Base-by-base conservation (phyloP, 352 stramenopile species). In the Globisporangium mamillatum region DNA sequence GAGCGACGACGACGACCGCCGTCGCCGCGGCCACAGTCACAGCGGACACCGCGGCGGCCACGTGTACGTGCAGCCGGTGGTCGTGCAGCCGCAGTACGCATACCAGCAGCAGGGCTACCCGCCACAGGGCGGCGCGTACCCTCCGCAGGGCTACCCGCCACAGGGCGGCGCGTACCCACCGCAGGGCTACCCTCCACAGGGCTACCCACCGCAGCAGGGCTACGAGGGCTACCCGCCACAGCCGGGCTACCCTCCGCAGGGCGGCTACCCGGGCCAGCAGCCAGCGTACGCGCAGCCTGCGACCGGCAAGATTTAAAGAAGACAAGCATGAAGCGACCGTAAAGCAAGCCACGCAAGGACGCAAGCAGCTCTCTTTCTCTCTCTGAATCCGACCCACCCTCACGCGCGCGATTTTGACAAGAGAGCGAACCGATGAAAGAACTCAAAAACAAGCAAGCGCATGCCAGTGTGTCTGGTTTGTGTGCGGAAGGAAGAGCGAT, bases 21-120 rank as follows among this genome's bases (percentile, higher is more conserved):
- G 81, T 53, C 80, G 75, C 61, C 54, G 71, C 16, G 60, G 70
- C 56, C 55, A 75, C 54, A 80, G 83, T 68, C 73, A 69, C 67
- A 68, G 72, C 46, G 60, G 70, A 60, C 63, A 81, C 27, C 54
- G 16, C 67, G 56, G 63, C 34, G 64, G 64, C 22, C 73, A 87
- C 59, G 79, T 87, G 68, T 91, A 91, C 75, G 86, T 94, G 52
- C 86, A 94, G 74, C 84, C 84, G 27, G 86, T 92, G 10, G 76
- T 83, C 12, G 84, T 93, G 54, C 67, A 75, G 60, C 78, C 76
- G n/a, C 66, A 72, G 18, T 78, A 85, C 61, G 68, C 68, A n/a
- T 68, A 74, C 57, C 70, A 69, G 9, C 68, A 77, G 56, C 46
- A 70, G 46, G 73, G 70, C 4, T 77, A 82, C 58, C 64, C 72